Evolutionary conservation across 495 filamentous ascomycete genomes (phyloP).

Genomic region (Tricharina praecox): DNA sequence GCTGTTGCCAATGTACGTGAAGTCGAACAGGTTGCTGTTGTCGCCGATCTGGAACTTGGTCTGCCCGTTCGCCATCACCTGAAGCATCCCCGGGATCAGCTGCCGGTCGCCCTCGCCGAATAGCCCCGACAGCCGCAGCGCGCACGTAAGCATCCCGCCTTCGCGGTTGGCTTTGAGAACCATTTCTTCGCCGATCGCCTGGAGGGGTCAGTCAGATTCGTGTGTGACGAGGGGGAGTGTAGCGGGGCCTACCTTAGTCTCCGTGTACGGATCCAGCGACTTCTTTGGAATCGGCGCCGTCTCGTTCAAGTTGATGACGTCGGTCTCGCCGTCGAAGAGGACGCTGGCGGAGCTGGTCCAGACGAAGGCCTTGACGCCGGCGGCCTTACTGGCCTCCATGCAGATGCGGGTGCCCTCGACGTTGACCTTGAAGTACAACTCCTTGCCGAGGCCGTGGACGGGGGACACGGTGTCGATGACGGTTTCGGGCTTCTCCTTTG

Average conservation of each 20-base stretch:
- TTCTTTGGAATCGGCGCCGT: slow-evolving; percentile 55
- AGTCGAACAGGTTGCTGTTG: slow-evolving; percentile 80
- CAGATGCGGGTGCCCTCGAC: slow-evolving; percentile 73
- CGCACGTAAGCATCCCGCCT: slow-evolving; percentile 50
- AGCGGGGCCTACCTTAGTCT: slow-evolving; percentile 48
- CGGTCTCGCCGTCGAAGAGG: slow-evolving; percentile 59
- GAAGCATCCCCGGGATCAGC: slow-evolving; percentile 43
- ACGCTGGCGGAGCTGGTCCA: slow-evolving; percentile 87
- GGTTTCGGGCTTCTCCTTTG: slow-evolving; percentile 57
- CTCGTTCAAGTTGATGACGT: slow-evolving; percentile 83
- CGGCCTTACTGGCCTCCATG: slow-evolving; percentile 55
- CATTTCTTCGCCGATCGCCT: slow-evolving; percentile 74
- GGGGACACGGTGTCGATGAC: slow-evolving; percentile 93
- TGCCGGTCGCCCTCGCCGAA: slow-evolving; percentile 57
- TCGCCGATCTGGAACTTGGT: slow-evolving; percentile 70
- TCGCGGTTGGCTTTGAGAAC: slow-evolving; percentile 74
- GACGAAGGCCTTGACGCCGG: slow-evolving; percentile 75
- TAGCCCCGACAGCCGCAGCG: slow-evolving; percentile 78
- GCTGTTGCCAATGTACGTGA: slow-evolving; percentile 64
- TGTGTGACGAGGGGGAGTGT: slow-evolving; percentile 3
- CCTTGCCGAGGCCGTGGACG: slow-evolving; percentile 37
- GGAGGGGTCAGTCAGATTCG: not conserved
- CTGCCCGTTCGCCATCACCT: slow-evolving; percentile 45
- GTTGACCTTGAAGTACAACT: slow-evolving; percentile 70
- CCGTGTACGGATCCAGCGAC: slow-evolving; percentile 81